Evolutionary conservation across 192 early-diverging fungal genomes (phyloP), one percentile per base, ranked within the genome.

Genomic region (Globomyces pollinis-pini): DNA sequence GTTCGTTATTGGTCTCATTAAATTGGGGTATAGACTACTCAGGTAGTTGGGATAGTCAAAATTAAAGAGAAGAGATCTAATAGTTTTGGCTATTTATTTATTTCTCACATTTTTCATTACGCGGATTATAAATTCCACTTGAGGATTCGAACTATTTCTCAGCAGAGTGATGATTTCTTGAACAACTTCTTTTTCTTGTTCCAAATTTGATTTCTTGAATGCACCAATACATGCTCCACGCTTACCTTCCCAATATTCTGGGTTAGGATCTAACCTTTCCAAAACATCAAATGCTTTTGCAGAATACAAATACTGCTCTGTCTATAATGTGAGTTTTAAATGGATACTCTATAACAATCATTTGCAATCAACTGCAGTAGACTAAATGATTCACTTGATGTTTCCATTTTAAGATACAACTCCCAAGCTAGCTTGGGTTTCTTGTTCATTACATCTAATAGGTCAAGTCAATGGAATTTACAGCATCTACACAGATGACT

Each of bases 241-340:
- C 50, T 83, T 83, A 24, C 81, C 81, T 55, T 83, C 81, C 81
- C 81, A 83, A 59, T 83, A 79, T 49, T 83, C 81, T 12, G 78
- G 75, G 42, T 65, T 79, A 8, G 81, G 80, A 64, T 83, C 81
- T 21, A 83, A 64, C 15, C 81, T 59, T 54, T 83, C 81, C 6
- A 83, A 61, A 12, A 83, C 81, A 61, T 83, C 81, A 57, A 83
- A 83, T 1, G 81, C 81, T 54, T 83, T 83, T 2, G 79, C 77
- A 0, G 81, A 59, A 60, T 67, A 79, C 31, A 61, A 71, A 45
- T 65, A 83, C 18, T 83, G 74, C 8, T 62, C 56, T 60, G 68
- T 77, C 69, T 76, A 28, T 15, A 21, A n/a, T n/a, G n/a, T n/a
- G 16, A 15, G 18, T 32, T 56, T 15, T 16, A 24, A 34, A 23